A percentile compares a stretch with the other conserved stretches of the same genome.
These are phyloP conservation scores for Plectosphaerella cucumerina DNA, from an alignment of 2,329 filamentous ascomycete species.

Conservation along the genomic window DNA sequence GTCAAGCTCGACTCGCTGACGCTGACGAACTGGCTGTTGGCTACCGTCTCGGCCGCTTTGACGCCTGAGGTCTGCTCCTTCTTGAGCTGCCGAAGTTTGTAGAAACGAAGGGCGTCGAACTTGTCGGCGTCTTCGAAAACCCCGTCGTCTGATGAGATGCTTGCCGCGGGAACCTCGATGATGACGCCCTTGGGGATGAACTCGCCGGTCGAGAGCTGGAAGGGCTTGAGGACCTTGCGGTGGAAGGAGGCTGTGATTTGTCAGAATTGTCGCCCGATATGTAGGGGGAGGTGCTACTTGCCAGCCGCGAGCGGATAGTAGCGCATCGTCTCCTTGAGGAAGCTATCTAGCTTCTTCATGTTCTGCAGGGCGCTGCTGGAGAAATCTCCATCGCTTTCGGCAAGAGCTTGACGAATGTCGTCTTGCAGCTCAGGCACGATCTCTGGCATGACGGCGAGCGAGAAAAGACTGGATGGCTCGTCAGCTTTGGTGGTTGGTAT, in stretches of 20 bases:
- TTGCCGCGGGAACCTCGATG: conserved; percentile 34
- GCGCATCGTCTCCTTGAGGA: conserved; percentile 40
- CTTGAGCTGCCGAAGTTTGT: conserved; percentile 31
- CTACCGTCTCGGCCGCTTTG: conserved; percentile 28
- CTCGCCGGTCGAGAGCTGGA: conserved; percentile 40
- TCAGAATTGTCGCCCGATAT: neutral
- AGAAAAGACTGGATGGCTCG: conserved; percentile 30
- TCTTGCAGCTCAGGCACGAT: conserved; percentile 42
- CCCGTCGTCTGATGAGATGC: conserved; percentile 34
- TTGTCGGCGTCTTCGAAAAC: conserved; percentile 34
- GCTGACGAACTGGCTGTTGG: conserved; percentile 38
- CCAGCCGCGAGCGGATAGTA: conserved; percentile 34
- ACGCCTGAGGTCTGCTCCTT: neutral
- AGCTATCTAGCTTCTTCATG: conserved; percentile 43
- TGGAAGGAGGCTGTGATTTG: conserved; percentile 33
- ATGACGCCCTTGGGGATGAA: conserved; percentile 36
- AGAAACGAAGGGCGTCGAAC: conserved; percentile 47
- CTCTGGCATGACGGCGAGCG: conserved; percentile 43
- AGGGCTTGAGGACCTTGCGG: conserved; percentile 40
- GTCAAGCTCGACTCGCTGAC: conserved; percentile 36
- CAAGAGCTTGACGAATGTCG: conserved; percentile 39
- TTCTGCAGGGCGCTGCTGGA: conserved; percentile 37
- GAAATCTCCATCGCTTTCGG: conserved; percentile 34
- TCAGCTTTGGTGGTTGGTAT: neutral
- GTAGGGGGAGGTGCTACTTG: conserved; percentile 19